A percentile compares a stretch with the other conserved stretches of the same genome.
Conservation (phyloP, 495 filamentous ascomycete species). For the Neohortaea acidophila region DNA sequence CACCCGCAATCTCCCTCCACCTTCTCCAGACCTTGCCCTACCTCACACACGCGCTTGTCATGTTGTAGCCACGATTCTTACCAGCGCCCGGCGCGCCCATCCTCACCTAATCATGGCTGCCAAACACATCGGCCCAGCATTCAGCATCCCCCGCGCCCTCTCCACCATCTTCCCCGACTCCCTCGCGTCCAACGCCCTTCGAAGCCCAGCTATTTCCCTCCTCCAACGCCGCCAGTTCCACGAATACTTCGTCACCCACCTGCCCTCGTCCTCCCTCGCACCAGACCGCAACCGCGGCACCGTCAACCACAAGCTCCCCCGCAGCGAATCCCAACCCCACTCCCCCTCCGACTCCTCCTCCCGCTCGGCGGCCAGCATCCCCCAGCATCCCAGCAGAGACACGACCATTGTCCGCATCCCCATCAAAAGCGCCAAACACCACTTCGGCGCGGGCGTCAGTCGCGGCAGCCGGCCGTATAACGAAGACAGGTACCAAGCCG, state of each 20-base stretch:
- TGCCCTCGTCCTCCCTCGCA: constrained; percentile 84
- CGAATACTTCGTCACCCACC: constrained; percentile 91
- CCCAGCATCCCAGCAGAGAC: constrained; percentile 39
- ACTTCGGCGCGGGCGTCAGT: constrained; percentile 46
- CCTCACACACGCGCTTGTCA: too few relatives aligned
- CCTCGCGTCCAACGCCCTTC: not conserved
- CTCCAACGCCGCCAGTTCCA: constrained; percentile 50
- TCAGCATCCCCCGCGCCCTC: constrained; percentile 12
- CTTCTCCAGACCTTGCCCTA: too few relatives aligned
- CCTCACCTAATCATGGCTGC: too few relatives aligned
- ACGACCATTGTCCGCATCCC: constrained; percentile 98
- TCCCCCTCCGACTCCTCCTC: constrained; percentile 39
- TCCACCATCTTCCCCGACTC: constrained; percentile 6
- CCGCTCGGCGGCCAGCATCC: constrained; percentile 38
- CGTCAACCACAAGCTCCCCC: constrained; percentile 70
- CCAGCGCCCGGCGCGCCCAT: too few relatives aligned
- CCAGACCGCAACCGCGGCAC: constrained; percentile 56
- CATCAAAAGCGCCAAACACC: constrained; percentile 81
- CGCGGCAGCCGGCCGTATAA: constrained; percentile 32
- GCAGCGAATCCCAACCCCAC: constrained; percentile 70
- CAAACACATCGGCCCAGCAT: constrained; percentile 8
- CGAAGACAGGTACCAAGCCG: constrained; percentile 90
- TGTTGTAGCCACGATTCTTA: too few relatives aligned
- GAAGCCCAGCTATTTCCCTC: not conserved
- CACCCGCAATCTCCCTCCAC: too few relatives aligned